These are phyloP conservation scores for Penstemon davidsonii DNA, from an alignment of 257 asterid genomes.

Conservation along the genomic window DNA sequence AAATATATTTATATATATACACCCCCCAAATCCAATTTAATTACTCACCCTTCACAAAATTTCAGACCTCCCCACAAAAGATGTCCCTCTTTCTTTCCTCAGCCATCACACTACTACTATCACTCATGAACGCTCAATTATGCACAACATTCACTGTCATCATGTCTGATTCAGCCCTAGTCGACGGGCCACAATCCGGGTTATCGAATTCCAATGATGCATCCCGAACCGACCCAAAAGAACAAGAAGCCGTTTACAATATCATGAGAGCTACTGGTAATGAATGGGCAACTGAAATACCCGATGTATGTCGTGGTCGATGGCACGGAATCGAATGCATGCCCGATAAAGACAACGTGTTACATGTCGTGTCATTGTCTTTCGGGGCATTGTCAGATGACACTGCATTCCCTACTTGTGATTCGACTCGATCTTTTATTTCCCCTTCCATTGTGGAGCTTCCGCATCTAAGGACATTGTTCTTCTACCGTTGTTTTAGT, in stretches of 20 bases:
- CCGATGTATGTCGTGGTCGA: conserved; percentile 80
- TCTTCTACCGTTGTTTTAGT: conserved; percentile 70
- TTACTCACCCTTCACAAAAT: background rate
- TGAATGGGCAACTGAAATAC: conserved; percentile 79
- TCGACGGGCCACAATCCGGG: conserved; percentile 64
- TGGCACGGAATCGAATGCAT: conserved; percentile 97
- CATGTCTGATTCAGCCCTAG: conserved; percentile 55
- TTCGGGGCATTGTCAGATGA: conserved; percentile 86
- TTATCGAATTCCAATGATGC: conserved; percentile 32
- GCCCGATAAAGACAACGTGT: conserved; percentile 72
- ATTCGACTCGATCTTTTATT: conserved; percentile 43
- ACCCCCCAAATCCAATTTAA: background rate
- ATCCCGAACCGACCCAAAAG: conserved; percentile 53
- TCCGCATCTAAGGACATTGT: conserved; percentile 66
- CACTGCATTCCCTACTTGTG: conserved; percentile 87
- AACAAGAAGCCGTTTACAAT: conserved; percentile 77
- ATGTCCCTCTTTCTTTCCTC: conserved; percentile 32
- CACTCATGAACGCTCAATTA: conserved; percentile 28
- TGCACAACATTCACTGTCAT: conserved; percentile 52
- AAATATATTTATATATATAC: conserved; percentile 26
- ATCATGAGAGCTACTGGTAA: conserved; percentile 92
- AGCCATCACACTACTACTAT: conserved; percentile 24
- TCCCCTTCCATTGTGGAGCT: conserved; percentile 75
- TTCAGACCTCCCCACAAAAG: background rate
- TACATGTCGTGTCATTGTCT: conserved; percentile 77